These are phyloP conservation scores for Candida pseudoglaebosa DNA, from an alignment of 805 yeast species.

Conservation along the genomic window DNA sequence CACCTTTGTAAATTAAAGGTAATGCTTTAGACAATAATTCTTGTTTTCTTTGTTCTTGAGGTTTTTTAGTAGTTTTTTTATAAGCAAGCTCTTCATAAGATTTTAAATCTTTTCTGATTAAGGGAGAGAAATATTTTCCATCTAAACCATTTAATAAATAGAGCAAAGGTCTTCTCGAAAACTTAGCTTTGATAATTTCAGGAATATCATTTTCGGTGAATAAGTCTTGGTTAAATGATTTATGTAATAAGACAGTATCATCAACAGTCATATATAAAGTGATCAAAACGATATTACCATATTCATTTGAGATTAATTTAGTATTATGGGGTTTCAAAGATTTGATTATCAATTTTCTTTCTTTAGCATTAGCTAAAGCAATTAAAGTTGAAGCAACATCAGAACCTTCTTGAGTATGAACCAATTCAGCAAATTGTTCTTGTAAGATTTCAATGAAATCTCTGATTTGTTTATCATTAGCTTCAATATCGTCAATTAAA, in stretches of 20 bases:
- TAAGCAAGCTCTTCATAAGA: slow-evolving; percentile 56
- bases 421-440: slow-evolving; percentile 91
- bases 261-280: slow-evolving; percentile 83
- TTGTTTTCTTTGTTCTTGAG: slow-evolving; percentile 65
- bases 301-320: slow-evolving; percentile 75
- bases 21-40: slow-evolving; percentile 66
- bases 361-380: slow-evolving; percentile 85
- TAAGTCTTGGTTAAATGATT: slow-evolving; percentile 63
- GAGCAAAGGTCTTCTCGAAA: slow-evolving; percentile 83
- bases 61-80: slow-evolving; percentile 77
- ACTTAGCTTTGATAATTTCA: slow-evolving; percentile 63
- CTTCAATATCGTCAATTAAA: slow-evolving; percentile 49
- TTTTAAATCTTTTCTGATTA: slow-evolving; percentile 53
- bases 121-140: slow-evolving; percentile 78
- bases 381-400: slow-evolving; percentile 83
- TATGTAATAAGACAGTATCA: slow-evolving; percentile 81
- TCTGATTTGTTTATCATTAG: slow-evolving; percentile 54
- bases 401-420: slow-evolving; percentile 91
- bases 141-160: slow-evolving; percentile 76
- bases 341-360: slow-evolving; percentile 75
- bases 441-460: slow-evolving; percentile 79
- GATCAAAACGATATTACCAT: slow-evolving; percentile 78
- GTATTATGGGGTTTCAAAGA: slow-evolving; percentile 71
- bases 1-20: slow-evolving; percentile 57
- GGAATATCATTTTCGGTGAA: slow-evolving; percentile 45